phyloP scores from a whole-genome alignment of 306 rosid species.

The Glycine tomentella region DNA sequence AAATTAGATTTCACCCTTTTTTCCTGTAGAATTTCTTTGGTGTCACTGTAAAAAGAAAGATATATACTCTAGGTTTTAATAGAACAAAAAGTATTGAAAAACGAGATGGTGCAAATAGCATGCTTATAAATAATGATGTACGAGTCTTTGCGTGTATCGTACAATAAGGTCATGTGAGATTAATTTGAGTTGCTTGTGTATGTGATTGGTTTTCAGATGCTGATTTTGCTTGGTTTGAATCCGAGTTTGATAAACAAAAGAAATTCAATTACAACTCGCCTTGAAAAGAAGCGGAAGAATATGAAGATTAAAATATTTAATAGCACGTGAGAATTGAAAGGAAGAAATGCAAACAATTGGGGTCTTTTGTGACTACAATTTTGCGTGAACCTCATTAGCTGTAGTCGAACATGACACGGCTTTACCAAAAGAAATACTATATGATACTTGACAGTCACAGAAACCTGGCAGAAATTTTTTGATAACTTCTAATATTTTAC shows the following conservation, averaged over 20 bases:
- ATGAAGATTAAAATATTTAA: no score
- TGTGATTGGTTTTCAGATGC: background rate
- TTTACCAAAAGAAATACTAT: background rate
- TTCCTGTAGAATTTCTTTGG: background rate
- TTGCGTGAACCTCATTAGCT: background rate
- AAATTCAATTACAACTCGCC: background rate
- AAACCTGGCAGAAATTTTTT: background rate
- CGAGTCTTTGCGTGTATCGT: slow-evolving; percentile 10
- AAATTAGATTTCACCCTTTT: background rate
- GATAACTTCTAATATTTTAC: background rate
- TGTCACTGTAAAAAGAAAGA: slow-evolving; percentile 27
- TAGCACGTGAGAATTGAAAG: background rate
- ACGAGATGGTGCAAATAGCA: background rate
- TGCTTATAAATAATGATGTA: slow-evolving; percentile 42
- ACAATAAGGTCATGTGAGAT: background rate
- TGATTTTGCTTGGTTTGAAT: slow-evolving; percentile 12
- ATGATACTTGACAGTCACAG: background rate
- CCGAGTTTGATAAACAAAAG: background rate
- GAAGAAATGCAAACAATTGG: background rate
- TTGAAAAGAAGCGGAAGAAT: background rate
- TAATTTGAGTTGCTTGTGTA: background rate
- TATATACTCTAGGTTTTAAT: slow-evolving; percentile 10
- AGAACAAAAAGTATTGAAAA: slow-evolving; percentile 27
- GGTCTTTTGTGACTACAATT: background rate
- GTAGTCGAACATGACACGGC: background rate